These are phyloP conservation scores for Trichoderma sp. DNA, from an alignment of 2,329 filamentous ascomycete species.

Conservation along the genomic window DNA sequence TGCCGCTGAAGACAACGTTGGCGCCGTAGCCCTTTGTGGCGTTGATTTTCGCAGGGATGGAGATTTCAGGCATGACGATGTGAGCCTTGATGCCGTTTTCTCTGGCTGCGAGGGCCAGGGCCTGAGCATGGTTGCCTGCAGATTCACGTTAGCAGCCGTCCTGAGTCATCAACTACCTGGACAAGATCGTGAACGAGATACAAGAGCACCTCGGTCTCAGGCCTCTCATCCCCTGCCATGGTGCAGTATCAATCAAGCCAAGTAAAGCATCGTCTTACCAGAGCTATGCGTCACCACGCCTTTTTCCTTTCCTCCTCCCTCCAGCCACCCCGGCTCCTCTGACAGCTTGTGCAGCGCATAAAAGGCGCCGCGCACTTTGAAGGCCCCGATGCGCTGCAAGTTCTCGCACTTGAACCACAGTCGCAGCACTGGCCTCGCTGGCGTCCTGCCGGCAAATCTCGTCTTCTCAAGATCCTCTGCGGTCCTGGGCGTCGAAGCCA, in stretches of 20 bases:
- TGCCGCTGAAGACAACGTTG: slow-evolving; percentile 77
- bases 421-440: slow-evolving; percentile 65
- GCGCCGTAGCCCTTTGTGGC: slow-evolving; percentile 79
- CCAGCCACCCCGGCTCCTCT: slow-evolving; percentile 60
- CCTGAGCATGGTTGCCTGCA: slow-evolving; percentile 90
- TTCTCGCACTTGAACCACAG: slow-evolving; percentile 98
- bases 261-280: slow-evolving; percentile 53
- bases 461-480: slow-evolving; percentile 56
- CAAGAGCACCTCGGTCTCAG: not conserved
- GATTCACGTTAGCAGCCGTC: not conserved
- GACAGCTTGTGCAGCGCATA: slow-evolving; percentile 76
- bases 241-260: not conserved
- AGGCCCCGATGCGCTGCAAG: slow-evolving; percentile 84
- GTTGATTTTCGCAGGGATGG: slow-evolving; percentile 81
- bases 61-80: slow-evolving; percentile 91
- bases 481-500: slow-evolving; percentile 73
- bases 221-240: not conserved
- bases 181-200: not conserved
- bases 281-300: slow-evolving; percentile 91
- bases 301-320: slow-evolving; percentile 57
- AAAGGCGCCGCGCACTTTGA: slow-evolving; percentile 90
- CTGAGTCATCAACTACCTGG: not conserved
- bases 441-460: slow-evolving; percentile 55
- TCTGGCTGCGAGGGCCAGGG: slow-evolving; percentile 79
- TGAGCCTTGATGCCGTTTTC: slow-evolving; percentile 74